phyloP scores from a whole-genome alignment of 495 filamentous ascomycete species.

The Aspergillus haitiensis region DNA sequence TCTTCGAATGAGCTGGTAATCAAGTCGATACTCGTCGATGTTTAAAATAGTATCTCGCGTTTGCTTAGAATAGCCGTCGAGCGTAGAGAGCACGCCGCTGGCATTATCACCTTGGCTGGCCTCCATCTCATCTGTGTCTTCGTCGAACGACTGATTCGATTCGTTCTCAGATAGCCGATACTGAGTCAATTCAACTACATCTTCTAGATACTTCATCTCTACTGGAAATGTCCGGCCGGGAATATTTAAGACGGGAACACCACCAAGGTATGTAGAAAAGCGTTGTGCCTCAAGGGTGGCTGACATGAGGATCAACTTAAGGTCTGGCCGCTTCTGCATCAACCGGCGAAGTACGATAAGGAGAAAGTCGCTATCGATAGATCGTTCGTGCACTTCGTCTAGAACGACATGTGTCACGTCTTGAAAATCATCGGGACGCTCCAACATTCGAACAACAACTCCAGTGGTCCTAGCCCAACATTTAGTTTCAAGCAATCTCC shows the following conservation, averaged over 20 bases:
- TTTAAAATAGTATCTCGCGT: constrained; percentile 71
- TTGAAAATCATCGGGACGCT: constrained; percentile 76
- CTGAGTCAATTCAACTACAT: constrained; percentile 80
- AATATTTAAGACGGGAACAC: constrained; percentile 81
- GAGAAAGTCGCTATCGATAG: constrained; percentile 94
- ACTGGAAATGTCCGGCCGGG: constrained; percentile 95
- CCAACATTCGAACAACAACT: constrained; percentile 96
- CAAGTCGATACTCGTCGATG: constrained; percentile 84
- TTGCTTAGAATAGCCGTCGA: constrained; percentile 70
- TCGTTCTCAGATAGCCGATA: constrained; percentile 60
- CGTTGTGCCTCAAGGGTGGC: constrained; percentile 90
- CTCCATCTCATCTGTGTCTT: constrained; percentile 52
- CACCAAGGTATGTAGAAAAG: constrained; percentile 83
- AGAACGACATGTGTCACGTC: constrained; percentile 91
- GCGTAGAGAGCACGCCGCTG: constrained; percentile 44
- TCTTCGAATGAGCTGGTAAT: constrained; percentile 75
- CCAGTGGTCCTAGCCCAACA: constrained; percentile 55
- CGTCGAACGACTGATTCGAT: constrained; percentile 42
- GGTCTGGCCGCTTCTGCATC: constrained; percentile 64
- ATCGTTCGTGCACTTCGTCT: constrained; percentile 92
- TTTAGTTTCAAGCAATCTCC: constrained; percentile 17
- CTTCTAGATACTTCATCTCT: constrained; percentile 81
- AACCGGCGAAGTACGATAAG: constrained; percentile 85
- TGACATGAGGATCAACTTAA: constrained; percentile 92
- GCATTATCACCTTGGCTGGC: constrained; percentile 34